Conservation (phyloP, 306 rosid genomes). For the Carpinus fangiana region DNA sequence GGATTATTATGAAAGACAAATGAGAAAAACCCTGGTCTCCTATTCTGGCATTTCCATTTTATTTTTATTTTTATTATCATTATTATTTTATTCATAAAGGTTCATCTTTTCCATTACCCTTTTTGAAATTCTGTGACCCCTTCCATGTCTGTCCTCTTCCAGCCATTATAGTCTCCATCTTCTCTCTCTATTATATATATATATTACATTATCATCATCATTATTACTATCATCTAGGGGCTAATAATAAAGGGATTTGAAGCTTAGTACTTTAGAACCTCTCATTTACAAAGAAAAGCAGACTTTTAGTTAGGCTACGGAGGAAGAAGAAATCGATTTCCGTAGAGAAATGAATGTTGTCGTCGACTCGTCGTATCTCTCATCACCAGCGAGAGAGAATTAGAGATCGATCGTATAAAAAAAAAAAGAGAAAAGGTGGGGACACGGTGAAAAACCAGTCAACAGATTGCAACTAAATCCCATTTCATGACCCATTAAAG, state of each 20-base stretch:
- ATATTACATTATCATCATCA: neutral
- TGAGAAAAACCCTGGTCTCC: conserved; percentile 48
- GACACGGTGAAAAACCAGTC: too few relatives aligned
- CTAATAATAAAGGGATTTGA: conserved; percentile 18
- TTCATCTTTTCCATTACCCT: conserved; percentile 43
- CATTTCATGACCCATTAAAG: too few relatives aligned
- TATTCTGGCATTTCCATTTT: conserved; percentile 44
- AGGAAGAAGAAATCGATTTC: too few relatives aligned
- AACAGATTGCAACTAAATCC: neutral
- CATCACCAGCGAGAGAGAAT: too few relatives aligned
- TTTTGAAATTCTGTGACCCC: conserved; percentile 55
- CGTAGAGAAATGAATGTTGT: too few relatives aligned
- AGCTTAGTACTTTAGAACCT: conserved; percentile 27
- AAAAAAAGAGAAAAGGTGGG: too few relatives aligned
- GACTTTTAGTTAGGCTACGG: too few relatives aligned
- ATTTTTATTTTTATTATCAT: conserved; percentile 30
- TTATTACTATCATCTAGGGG: conserved; percentile 31
- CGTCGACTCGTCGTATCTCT: too few relatives aligned
- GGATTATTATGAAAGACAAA: conserved; percentile 45
- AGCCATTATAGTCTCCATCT: conserved; percentile 49
- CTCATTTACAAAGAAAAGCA: conserved; percentile 12
- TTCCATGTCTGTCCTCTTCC: conserved; percentile 53
- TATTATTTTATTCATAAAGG: conserved; percentile 39
- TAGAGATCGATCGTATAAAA: too few relatives aligned
- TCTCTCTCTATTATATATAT: neutral